phyloP scores from a whole-genome alignment of 208 protist genomes.

The Leishmania martiniquensis region DNA sequence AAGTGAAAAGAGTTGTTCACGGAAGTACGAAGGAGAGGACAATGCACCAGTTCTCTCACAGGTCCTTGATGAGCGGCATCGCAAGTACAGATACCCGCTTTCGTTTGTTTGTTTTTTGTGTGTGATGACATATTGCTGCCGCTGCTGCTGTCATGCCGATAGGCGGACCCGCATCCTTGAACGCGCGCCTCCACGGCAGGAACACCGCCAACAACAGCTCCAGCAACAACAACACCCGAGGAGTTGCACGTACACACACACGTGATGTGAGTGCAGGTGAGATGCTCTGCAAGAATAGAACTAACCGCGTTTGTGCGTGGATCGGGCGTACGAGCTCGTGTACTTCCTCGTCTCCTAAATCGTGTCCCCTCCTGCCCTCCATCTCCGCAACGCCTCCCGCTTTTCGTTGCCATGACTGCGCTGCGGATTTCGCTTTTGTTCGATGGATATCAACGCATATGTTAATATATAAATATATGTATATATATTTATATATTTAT shows the following conservation, averaged over 20 bases:
- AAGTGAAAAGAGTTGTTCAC: not conserved
- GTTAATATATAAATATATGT: too few relatives aligned
- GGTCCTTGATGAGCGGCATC: not conserved
- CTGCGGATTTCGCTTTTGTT: not conserved
- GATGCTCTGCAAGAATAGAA: slow-evolving; percentile 2
- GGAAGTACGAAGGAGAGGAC: slow-evolving; percentile 1
- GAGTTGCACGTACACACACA: not conserved
- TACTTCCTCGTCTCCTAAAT: not conserved
- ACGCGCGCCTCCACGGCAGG: not conserved
- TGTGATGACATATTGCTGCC: not conserved
- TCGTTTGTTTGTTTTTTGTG: not conserved
- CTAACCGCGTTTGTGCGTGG: not conserved
- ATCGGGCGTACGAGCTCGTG: not conserved
- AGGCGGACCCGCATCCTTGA: not conserved
- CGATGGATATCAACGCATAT: not conserved
- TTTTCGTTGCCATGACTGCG: not conserved
- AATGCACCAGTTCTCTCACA: not conserved
- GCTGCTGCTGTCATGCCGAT: not conserved
- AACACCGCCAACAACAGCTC: not conserved
- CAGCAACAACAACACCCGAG: not conserved
- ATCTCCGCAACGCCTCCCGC: not conserved
- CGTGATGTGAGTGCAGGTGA: not conserved
- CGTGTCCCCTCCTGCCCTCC: not conserved
- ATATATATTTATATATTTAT: too few relatives aligned
- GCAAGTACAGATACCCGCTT: not conserved